Percentiles rank a stretch among this genome's conserved stretches.
phyloP scores from a whole-genome alignment of 1,139 yeast genomes.

The Geotrichum reessii region DNA sequence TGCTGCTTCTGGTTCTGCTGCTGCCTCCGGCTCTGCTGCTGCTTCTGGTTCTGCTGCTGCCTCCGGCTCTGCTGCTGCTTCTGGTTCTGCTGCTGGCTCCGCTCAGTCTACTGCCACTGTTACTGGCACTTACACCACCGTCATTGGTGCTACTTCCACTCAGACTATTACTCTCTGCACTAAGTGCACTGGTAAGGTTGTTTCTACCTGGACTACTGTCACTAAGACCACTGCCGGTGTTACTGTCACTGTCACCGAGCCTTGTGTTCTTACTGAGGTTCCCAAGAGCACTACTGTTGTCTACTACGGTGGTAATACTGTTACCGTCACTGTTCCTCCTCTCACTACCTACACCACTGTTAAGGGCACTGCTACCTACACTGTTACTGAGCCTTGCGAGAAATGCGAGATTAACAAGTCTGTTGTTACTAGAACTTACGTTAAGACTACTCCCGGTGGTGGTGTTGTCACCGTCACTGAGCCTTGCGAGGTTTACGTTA shows the following conservation, averaged over 20 bases:
- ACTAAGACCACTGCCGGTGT: constrained; percentile 12
- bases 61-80: no score
- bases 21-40: no score
- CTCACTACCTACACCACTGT: constrained; percentile 7
- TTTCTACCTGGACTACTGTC: constrained; percentile 6
- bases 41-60: no score
- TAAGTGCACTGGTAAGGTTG: constrained; percentile 2
- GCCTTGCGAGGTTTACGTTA: no score
- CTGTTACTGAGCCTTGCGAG: constrained; percentile 4
- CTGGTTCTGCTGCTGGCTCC: no score
- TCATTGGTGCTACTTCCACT: constrained; percentile 14
- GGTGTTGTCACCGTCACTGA: no score
- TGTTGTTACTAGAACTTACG: no score
- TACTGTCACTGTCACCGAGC: constrained; percentile 15
- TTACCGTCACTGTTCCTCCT: constrained; percentile 6
- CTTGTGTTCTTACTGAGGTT: constrained; percentile 10
- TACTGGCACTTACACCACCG: not conserved
- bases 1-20: no score
- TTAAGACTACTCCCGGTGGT: no score
- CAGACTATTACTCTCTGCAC: constrained; percentile 16
- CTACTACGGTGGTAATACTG: constrained; percentile 14
- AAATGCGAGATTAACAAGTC: no score
- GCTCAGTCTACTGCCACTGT: constrained; percentile 1
- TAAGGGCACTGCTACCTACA: not conserved
- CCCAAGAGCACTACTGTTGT: constrained; percentile 8